Percentiles rank a stretch among this genome's conserved stretches.
phyloP scores from a whole-genome alignment of 129 eudicot species.

The Pittosporum tobira region DNA sequence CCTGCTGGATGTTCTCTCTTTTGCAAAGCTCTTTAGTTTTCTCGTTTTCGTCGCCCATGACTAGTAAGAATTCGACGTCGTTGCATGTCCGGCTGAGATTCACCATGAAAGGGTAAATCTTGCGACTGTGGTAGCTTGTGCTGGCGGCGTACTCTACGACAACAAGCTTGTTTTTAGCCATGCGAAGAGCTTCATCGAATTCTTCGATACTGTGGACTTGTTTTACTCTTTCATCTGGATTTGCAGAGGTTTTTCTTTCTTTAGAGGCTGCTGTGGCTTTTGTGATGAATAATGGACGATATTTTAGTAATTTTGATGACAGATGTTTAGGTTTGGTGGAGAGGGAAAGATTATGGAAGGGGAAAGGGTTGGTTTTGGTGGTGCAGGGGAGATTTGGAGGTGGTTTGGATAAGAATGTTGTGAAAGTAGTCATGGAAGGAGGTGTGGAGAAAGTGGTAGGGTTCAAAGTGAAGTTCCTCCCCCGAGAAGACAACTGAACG shows the following conservation, averaged over 20 bases:
- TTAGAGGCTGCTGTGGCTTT: slow-evolving; percentile 9
- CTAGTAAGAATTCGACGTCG: slow-evolving; percentile 80
- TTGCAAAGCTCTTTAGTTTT: slow-evolving; percentile 42
- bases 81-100: slow-evolving; percentile 66
- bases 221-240: slow-evolving; percentile 40
- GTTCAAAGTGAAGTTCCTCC: too few species aligned
- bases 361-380: slow-evolving; percentile 22
- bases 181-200: slow-evolving; percentile 59
- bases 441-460: background rate
- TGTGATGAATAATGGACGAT: background rate
- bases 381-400: slow-evolving; percentile 24
- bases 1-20: slow-evolving; percentile 55
- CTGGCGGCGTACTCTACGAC: slow-evolving; percentile 78
- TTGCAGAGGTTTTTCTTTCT: slow-evolving; percentile 1
- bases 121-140: slow-evolving; percentile 35
- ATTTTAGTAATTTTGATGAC: background rate
- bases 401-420: slow-evolving; percentile 50
- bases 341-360: slow-evolving; percentile 13
- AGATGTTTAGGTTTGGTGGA: slow-evolving; percentile 21
- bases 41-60: slow-evolving; percentile 81
- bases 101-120: slow-evolving; percentile 85
- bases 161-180: slow-evolving; percentile 62
- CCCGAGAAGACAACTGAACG: too few species aligned
- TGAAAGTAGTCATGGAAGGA: slow-evolving; percentile 50
- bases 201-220: slow-evolving; percentile 50